These are phyloP conservation scores for Logfia minima DNA, from an alignment of 129 eudicot species.

Conservation along the genomic window DNA sequence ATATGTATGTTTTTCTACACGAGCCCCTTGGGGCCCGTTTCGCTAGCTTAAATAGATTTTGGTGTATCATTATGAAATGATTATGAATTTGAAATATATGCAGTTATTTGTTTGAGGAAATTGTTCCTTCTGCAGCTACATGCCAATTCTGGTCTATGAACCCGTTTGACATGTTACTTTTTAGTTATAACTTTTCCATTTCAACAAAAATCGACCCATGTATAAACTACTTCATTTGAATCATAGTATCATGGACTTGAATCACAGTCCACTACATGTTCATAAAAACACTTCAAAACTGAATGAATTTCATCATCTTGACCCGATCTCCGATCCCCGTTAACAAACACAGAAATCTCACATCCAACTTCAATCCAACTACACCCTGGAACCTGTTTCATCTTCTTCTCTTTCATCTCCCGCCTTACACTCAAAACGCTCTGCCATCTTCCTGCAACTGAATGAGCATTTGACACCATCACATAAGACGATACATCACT, in stretches of 20 bases:
- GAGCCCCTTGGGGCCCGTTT: conserved; percentile 6
- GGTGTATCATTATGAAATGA: background rate
- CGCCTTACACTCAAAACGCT: conserved; percentile 41
- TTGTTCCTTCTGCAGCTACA: background rate
- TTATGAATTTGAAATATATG: background rate
- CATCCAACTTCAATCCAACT: conserved; percentile 73
- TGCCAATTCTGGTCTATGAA: background rate
- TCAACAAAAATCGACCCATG: background rate
- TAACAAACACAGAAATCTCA: conserved; percentile 57
- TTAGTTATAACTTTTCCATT: background rate
- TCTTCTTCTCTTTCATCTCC: conserved; percentile 59
- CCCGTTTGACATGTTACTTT: background rate
- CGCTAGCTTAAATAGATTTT: conserved; percentile 1
- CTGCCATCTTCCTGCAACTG: conserved; percentile 70
- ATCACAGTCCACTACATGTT: conserved; percentile 36
- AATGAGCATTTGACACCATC: conserved; percentile 79
- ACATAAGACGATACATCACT: conserved; percentile 66
- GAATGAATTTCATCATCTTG: conserved; percentile 38
- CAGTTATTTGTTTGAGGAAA: background rate
- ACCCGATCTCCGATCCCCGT: conserved; percentile 41
- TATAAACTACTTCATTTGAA: background rate
- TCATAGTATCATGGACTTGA: conserved; percentile 17
- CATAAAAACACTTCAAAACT: conserved; percentile 37
- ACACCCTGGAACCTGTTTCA: conserved; percentile 64
- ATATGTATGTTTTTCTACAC: conserved; percentile 6